Conservation (phyloP, 257 asterid species). For the Petunia secreta region DNA sequence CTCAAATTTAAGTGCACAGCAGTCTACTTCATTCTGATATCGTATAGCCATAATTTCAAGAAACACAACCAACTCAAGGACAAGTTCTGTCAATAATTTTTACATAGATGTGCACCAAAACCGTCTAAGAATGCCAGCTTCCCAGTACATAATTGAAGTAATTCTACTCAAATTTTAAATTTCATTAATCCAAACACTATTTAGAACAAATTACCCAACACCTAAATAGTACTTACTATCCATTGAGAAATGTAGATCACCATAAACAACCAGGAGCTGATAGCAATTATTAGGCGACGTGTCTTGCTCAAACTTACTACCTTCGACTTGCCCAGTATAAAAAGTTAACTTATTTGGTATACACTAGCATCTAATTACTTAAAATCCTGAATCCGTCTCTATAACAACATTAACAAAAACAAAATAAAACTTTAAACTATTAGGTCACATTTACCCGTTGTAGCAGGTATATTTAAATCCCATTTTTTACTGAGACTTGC, state of each 20-base stretch:
- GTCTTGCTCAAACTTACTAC: background rate
- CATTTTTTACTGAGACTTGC: too few relatives aligned
- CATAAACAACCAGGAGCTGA: background rate
- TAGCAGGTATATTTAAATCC: too few relatives aligned
- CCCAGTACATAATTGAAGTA: background rate
- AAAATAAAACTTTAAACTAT: background rate
- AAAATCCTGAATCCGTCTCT: background rate
- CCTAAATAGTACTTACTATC: background rate
- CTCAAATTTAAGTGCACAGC: conserved; percentile 13
- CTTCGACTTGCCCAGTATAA: background rate
- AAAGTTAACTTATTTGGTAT: background rate
- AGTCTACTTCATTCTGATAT: background rate
- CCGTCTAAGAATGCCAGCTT: background rate
- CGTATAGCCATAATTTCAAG: background rate
- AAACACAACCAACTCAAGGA: conserved; percentile 3
- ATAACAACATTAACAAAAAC: too few relatives aligned
- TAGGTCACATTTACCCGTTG: too few relatives aligned
- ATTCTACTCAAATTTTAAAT: conserved; percentile 14
- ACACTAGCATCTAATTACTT: background rate
- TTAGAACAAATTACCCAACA: background rate
- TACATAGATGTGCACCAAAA: background rate
- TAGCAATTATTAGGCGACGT: background rate
- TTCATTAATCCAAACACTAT: background rate
- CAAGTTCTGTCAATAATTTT: background rate
- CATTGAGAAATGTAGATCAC: background rate